Evolutionary conservation across 2,329 filamentous ascomycete genomes (phyloP), one percentile per base, ranked within the genome.

Genomic region (Pseudogymnoascus sp.): DNA sequence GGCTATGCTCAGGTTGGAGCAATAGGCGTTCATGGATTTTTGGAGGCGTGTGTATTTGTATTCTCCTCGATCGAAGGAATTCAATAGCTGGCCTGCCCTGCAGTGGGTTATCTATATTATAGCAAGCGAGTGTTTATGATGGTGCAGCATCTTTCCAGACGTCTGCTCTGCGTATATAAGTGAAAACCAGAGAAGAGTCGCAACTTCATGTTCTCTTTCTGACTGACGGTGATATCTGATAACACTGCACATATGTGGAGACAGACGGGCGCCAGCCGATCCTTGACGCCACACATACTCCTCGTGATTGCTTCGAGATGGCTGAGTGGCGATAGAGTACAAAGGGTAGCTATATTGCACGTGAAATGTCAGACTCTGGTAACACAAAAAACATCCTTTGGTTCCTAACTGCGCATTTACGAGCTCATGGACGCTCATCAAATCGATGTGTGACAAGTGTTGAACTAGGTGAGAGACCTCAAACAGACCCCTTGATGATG

Each of bases 101-200:
- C 45, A 27, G 45, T 3, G 27, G 69, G 13, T 58, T 59, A 18
- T 64, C 21, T 36, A 61, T 35, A 10, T 52, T 61, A 40, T 36
- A 27, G 37, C 27, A 27, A 31, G 58, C 37, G 21, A 8, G 58
- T 42, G n/a, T 60, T 42, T 42, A 42, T 31, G 15, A 27, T 60
- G 58, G 37, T 42, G 29, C 48, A 55, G 29, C 48, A 55, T 18
- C 29, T 31, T 21, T 21, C 27, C 29, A 33, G n/a, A 33, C 31
- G 15, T 33, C 9, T 55, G 15, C n/a, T 8, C 15, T 18, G 9
- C 12, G 9, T 33, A 33, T 8, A 9, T 18, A 55, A 55, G 48
- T 33, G 48, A 55, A 55, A 55, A 18, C 29, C 5, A 13, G 3
- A 21, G 29, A 33, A 33, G 13, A n/a, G 6, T 15, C 18, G 29